These are phyloP conservation scores for Aphanomyces invadans DNA, from an alignment of 352 stramenopile genomes.

Conservation along the genomic window DNA sequence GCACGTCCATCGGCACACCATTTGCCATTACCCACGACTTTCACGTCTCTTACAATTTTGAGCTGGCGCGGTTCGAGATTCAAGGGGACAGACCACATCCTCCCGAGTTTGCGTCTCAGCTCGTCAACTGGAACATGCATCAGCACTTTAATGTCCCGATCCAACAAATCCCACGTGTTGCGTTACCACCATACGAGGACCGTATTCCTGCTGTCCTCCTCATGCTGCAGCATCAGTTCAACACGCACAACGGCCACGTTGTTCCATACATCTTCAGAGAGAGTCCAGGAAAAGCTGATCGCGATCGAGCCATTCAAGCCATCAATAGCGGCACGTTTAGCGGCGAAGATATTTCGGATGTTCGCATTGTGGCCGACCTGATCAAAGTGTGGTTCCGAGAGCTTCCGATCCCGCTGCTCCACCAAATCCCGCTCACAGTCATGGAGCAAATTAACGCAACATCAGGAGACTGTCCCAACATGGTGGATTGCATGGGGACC, in stretches of 20 bases:
- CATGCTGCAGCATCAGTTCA: slow-evolving; percentile 80
- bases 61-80: slow-evolving; percentile 73
- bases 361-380: slow-evolving; percentile 79
- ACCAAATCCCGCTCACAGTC: slow-evolving; percentile 58
- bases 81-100: slow-evolving; percentile 23
- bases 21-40: slow-evolving; percentile 76
- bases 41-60: slow-evolving; percentile 83
- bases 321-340: slow-evolving; percentile 76
- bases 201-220: slow-evolving; percentile 76
- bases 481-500: slow-evolving; percentile 36
- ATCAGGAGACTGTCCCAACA: slow-evolving; percentile 17
- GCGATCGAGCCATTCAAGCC: slow-evolving; percentile 68
- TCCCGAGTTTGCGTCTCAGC: slow-evolving; percentile 25
- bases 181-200: slow-evolving; percentile 58
- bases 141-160: slow-evolving; percentile 80
- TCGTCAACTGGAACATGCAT: slow-evolving; percentile 52
- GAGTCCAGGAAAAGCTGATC: slow-evolving; percentile 79
- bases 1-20: slow-evolving; percentile 46
- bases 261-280: slow-evolving; percentile 83
- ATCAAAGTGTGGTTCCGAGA: slow-evolving; percentile 89
- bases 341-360: slow-evolving; percentile 46
- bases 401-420: slow-evolving; percentile 70
- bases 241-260: slow-evolving; percentile 50
- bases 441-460: slow-evolving; percentile 33
- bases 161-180: slow-evolving; percentile 56